Evolutionary conservation across 352 stramenopile genomes (phyloP), one percentile per base, ranked within the genome.

Genomic region (Phytophthora capsici): DNA sequence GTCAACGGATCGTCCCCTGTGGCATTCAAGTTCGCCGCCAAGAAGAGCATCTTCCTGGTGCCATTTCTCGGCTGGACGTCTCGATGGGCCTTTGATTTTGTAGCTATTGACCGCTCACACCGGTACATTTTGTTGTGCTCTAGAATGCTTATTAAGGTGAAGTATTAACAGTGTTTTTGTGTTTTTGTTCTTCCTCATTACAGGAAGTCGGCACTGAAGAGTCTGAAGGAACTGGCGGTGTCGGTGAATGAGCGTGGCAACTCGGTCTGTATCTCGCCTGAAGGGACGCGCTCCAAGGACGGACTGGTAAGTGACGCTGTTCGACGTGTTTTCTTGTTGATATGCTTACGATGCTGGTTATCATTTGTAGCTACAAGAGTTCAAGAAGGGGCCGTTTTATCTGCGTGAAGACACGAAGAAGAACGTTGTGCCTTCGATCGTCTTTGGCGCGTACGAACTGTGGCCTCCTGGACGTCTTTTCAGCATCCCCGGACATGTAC

Each of bases 341-440:
- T 23, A 32, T 4, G 20, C 23, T 63, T 2, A 59, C 47, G 7
- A 28, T 41, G 20, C 23, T 36, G 8, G n/a, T 46, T 55, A 12
- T 6, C 14, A 13, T 63, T 26, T 64, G n/a, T 53, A 91, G 82
- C 69, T 95, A 25, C 83, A 93, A 76, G 84, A 93, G 43, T 95
- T 95, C 66, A 95, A 95, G 71, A 95, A 95, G 56, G 87, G 87
- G 1, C 87, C 87, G 23, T 95, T 95, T 65, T 94, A 95, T 59
- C 57, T 95, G 53, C 82, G 83, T 23, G 84, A 93, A 20, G 85
- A 93, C 56, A 93, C 82, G 36, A 89, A 90, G 56, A 93, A 92
- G 78, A 88, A 90, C 48, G 81, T 95, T 2, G 66, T 93, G 20
- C 87, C 87, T 8, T 79, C 81, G 4, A 74, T 95, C 17, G 78